phyloP scores from a whole-genome alignment of 1,139 yeast genomes.

The Wickerhamomyces sp. region DNA sequence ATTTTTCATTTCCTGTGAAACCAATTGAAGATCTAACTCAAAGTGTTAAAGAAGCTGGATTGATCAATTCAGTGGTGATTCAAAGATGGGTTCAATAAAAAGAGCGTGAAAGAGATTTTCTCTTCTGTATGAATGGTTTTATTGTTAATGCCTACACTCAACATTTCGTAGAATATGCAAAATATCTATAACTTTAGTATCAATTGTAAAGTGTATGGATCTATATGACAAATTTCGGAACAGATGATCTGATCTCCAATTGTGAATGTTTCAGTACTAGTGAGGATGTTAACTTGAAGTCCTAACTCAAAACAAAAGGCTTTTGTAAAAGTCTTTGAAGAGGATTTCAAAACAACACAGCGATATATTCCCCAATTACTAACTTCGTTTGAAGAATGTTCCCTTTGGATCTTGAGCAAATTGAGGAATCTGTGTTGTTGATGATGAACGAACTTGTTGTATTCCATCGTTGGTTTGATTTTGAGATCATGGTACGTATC shows the following conservation, averaged over 20 bases:
- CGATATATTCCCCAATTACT: conserved; percentile 17
- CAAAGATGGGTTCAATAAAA: conserved; percentile 57
- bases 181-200: conserved; percentile 24
- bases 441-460: not conserved
- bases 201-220: conserved; percentile 33
- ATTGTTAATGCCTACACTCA: no score
- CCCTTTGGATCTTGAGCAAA: not conserved
- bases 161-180: no score
- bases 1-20: conserved; percentile 80
- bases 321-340: conserved; percentile 11
- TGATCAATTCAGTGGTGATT: conserved; percentile 81
- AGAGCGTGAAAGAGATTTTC: no score
- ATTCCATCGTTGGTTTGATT: conserved; percentile 4
- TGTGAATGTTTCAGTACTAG: conserved; percentile 12
- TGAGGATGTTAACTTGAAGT: conserved; percentile 39
- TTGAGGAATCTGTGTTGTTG: conserved; percentile 1
- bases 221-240: conserved; percentile 33
- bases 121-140: no score
- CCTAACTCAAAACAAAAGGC: conserved; percentile 44
- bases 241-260: conserved; percentile 44
- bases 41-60: conserved; percentile 69
- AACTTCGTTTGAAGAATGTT: not conserved
- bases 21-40: conserved; percentile 54
- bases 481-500: conserved; percentile 4
- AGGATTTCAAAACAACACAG: conserved; percentile 21